Conservation (phyloP, 495 filamentous ascomycete species). For the Penicillium goetzii region DNA sequence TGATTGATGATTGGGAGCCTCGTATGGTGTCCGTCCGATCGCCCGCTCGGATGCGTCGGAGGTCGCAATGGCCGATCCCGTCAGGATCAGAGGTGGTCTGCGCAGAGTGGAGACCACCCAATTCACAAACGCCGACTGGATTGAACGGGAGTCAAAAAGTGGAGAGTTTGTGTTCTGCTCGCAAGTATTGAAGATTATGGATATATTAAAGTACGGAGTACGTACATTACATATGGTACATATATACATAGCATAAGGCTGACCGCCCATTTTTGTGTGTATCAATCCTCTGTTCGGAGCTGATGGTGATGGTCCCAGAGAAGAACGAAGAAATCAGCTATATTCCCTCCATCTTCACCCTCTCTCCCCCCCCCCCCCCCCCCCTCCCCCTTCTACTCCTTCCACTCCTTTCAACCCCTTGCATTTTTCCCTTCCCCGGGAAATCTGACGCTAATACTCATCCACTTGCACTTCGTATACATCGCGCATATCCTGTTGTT, state of each 20-base stretch:
- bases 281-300: neutral
- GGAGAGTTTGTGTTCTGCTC: neutral
- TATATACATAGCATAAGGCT: conserved; percentile 20
- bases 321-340: neutral
- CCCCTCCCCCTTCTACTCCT: conserved; percentile 5
- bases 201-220: neutral
- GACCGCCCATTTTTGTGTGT: conserved; percentile 18
- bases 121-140: neutral
- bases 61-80: conserved; percentile 23
- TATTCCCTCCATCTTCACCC: neutral
- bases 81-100: conserved; percentile 8
- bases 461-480: neutral
- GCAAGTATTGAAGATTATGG: neutral
- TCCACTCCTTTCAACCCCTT: conserved; percentile 7
- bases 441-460: neutral
- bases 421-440: neutral
- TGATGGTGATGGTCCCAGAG: neutral
- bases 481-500: neutral
- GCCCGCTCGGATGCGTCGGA: conserved; percentile 28
- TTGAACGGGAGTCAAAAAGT: neutral
- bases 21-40: neutral
- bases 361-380: neutral
- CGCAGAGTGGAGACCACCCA: neutral
- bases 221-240: neutral
- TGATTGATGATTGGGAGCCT: neutral